Evolutionary conservation across 345 rosid genomes (phyloP).

Genomic region (Arabis hirsuta): DNA sequence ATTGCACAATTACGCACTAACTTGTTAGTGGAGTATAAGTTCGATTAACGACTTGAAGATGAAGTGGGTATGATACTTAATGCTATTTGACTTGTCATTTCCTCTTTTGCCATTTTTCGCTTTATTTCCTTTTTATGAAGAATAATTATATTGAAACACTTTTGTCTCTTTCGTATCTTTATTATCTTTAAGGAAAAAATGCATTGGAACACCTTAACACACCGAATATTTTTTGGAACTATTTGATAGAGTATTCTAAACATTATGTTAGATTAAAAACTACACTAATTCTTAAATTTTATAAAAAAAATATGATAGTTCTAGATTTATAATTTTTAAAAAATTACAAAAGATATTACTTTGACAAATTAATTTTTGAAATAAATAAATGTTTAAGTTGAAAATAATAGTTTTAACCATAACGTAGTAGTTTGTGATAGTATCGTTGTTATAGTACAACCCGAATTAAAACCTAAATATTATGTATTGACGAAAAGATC

Average conservation of each 20-base stretch:
- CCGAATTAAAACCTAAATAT: no score
- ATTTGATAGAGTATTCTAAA: slow-evolving; percentile 3
- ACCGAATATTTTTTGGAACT: slow-evolving; percentile 31
- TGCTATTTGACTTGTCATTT: slow-evolving; percentile 30
- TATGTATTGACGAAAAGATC: no score
- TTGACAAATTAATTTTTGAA: no score
- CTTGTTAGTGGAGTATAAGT: background rate
- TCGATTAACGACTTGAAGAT: slow-evolving; percentile 4
- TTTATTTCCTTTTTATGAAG: background rate
- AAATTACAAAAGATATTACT: no score
- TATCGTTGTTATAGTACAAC: no score
- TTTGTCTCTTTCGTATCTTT: slow-evolving; percentile 21
- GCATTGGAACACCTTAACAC: slow-evolving; percentile 15
- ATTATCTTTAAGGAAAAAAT: background rate
- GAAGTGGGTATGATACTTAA: slow-evolving; percentile 8
- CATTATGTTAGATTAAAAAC: no score
- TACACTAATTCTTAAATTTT: no score
- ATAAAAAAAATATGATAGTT: no score
- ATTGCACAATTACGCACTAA: background rate
- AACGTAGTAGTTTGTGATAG: no score
- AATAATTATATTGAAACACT: background rate
- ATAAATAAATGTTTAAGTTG: no score
- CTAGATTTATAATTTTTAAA: no score
- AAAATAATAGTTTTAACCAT: no score
- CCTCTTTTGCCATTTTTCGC: slow-evolving; percentile 4